phyloP scores from a whole-genome alignment of 2,329 filamentous ascomycete species.

The Camillea tinctor region DNA sequence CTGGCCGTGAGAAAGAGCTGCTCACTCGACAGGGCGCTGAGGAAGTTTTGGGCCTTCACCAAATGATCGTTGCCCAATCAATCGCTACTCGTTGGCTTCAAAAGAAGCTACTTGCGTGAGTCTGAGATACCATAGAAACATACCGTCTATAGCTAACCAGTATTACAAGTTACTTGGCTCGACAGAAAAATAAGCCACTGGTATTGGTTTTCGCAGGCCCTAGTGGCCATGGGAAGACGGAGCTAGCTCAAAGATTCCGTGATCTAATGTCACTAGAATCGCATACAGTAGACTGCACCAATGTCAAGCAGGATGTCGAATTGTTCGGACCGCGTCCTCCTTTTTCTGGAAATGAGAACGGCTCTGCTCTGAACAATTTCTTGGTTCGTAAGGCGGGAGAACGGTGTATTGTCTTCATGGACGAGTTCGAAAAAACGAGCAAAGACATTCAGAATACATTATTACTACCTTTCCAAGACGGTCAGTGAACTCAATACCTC shows the following conservation, averaged over 20 bases:
- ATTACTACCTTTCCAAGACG: slow-evolving; percentile 43
- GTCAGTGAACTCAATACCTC: slow-evolving; percentile 24
- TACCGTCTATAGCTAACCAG: slow-evolving; percentile 5
- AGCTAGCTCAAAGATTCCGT: slow-evolving; percentile 42
- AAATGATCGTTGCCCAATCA: slow-evolving; percentile 18
- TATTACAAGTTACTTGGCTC: slow-evolving; percentile 30
- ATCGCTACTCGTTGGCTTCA: slow-evolving; percentile 14
- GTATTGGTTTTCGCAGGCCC: slow-evolving; percentile 45
- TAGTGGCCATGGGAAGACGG: slow-evolving; percentile 50
- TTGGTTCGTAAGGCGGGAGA: slow-evolving; percentile 36
- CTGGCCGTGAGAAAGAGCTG: slow-evolving; percentile 12
- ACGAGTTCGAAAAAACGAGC: slow-evolving; percentile 51
- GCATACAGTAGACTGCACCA: slow-evolving; percentile 40
- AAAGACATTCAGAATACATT: slow-evolving; percentile 41
- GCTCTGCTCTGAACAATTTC: slow-evolving; percentile 48
- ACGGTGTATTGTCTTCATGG: slow-evolving; percentile 45
- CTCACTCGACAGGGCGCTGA: slow-evolving; percentile 7
- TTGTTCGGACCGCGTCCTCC: slow-evolving; percentile 42
- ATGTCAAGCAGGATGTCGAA: slow-evolving; percentile 36
- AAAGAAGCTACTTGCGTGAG: slow-evolving; percentile 13
- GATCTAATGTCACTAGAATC: slow-evolving; percentile 38
- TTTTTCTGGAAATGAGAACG: slow-evolving; percentile 35
- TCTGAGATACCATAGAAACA: neutral
- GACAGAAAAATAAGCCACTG: slow-evolving; percentile 32
- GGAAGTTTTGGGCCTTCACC: slow-evolving; percentile 15